Conservation (phyloP, 1,139 yeast genomes). For the Suzukiozyma palmioleophila region DNA sequence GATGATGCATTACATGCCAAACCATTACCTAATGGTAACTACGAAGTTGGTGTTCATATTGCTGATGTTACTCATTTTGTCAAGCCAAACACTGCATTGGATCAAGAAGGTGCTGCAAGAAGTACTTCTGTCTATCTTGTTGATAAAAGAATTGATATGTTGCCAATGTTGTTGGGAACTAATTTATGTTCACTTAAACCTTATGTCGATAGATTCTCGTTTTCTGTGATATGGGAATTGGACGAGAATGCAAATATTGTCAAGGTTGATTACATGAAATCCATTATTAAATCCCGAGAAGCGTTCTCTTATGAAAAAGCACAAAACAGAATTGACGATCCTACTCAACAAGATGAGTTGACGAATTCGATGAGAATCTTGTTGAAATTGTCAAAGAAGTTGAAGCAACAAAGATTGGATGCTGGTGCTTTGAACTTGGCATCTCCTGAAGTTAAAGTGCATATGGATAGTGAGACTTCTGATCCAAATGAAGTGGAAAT, state of each 20-base stretch:
- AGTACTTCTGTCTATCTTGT: slow-evolving; percentile 97
- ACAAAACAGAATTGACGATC: slow-evolving; percentile 84
- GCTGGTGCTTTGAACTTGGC: slow-evolving; percentile 97
- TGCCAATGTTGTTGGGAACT: slow-evolving; percentile 93
- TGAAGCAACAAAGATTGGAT: slow-evolving; percentile 80
- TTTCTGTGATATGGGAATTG: slow-evolving; percentile 93
- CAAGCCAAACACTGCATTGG: slow-evolving; percentile 86
- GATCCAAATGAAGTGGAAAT: slow-evolving; percentile 97
- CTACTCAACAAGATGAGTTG: slow-evolving; percentile 70
- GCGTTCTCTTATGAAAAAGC: slow-evolving; percentile 96
- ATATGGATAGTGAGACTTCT: slow-evolving; percentile 94
- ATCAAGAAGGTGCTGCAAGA: slow-evolving; percentile 93
- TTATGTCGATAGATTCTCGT: slow-evolving; percentile 92
- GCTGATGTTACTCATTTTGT: slow-evolving; percentile 99
- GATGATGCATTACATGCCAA: slow-evolving; percentile 97
- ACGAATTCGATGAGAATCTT: slow-evolving; percentile 87
- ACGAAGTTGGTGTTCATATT: slow-evolving; percentile 97
- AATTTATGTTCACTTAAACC: slow-evolving; percentile 94
- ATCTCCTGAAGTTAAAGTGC: slow-evolving; percentile 96
- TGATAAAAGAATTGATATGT: slow-evolving; percentile 99
- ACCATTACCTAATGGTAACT: slow-evolving; percentile 83
- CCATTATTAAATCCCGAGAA: slow-evolving; percentile 85
- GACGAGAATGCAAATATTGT: slow-evolving; percentile 84
- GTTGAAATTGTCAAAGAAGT: slow-evolving; percentile 68
- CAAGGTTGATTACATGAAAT: slow-evolving; percentile 76